Conservation (phyloP, 441 rosid species). For the Adansonia madagascariensis region DNA sequence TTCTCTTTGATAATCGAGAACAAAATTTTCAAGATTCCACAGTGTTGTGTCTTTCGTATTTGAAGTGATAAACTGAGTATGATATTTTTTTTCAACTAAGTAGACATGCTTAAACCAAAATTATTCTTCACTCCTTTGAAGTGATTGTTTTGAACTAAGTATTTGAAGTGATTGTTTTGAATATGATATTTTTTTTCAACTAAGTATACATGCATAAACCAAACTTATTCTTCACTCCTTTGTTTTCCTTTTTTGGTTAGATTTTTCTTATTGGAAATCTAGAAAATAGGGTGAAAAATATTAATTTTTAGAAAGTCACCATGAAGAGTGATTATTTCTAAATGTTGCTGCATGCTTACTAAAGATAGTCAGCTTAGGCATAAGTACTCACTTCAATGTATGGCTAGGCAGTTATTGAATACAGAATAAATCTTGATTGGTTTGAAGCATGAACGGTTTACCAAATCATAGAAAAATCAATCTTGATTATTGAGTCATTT, state of each 20-base stretch:
- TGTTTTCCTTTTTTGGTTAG: background rate
- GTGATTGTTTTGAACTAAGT: no score
- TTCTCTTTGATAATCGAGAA: background rate
- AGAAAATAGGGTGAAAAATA: background rate
- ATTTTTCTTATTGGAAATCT: background rate
- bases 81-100: background rate
- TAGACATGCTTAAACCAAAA: background rate
- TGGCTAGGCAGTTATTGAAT: background rate
- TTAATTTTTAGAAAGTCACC: background rate
- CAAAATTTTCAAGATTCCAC: background rate
- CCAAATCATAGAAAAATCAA: background rate
- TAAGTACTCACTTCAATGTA: background rate
- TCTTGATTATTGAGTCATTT: background rate
- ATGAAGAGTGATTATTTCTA: background rate
- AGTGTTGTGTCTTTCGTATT: background rate
- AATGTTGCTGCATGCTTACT: background rate
- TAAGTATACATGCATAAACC: background rate
- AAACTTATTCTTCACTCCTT: background rate
- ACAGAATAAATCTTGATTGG: background rate
- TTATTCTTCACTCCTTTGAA: background rate
- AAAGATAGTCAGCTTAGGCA: constrained; percentile 6
- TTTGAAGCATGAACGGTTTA: background rate
- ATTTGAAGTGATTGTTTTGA: background rate
- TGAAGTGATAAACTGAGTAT: background rate
- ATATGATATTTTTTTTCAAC: background rate